These are phyloP conservation scores for Aspergillus vadensis DNA, from an alignment of 2,329 filamentous ascomycete genomes.

Conservation along the genomic window DNA sequence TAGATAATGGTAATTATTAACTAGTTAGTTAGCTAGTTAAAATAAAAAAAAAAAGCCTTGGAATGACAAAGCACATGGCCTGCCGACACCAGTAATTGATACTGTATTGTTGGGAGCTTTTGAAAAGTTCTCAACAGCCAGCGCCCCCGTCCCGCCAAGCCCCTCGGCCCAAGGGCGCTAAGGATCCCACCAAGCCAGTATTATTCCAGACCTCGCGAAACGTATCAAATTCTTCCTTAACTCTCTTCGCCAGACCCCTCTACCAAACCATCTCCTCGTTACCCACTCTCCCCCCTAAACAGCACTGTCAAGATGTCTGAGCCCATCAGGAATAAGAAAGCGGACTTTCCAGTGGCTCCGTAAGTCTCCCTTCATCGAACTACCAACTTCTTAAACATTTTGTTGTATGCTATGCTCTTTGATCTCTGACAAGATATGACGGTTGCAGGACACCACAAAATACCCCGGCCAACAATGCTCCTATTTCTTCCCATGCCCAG, in stretches of 20 bases:
- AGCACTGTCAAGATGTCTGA: constrained; percentile 58
- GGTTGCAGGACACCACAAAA: constrained; percentile 88
- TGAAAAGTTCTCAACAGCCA: constrained; percentile 35
- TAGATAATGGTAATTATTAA: background rate
- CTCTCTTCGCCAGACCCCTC: constrained; percentile 27
- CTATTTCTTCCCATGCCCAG: constrained; percentile 95
- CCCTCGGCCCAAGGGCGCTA: constrained; percentile 45
- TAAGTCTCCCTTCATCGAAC: constrained; percentile 49
- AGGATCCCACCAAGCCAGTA: constrained; percentile 44
- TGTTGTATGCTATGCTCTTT: constrained; percentile 10
- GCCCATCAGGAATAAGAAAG: constrained; percentile 68
- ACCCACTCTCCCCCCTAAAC: constrained; percentile 12
- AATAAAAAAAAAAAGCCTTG: no score
- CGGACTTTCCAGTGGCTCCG: constrained; percentile 64
- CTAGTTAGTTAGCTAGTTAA: no score
- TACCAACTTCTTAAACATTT: background rate
- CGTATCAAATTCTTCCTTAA: constrained; percentile 43
- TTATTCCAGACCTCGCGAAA: constrained; percentile 41
- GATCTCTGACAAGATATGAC: constrained; percentile 32
- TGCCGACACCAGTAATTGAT: background rate
- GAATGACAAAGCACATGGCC: background rate
- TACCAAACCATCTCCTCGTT: constrained; percentile 20
- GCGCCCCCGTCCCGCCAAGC: constrained; percentile 41
- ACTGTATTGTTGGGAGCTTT: constrained; percentile 31
- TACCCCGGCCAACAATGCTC: constrained; percentile 91